phyloP scores from a whole-genome alignment of 768 basidiomycete genomes.

The Saitozyma podzolica region DNA sequence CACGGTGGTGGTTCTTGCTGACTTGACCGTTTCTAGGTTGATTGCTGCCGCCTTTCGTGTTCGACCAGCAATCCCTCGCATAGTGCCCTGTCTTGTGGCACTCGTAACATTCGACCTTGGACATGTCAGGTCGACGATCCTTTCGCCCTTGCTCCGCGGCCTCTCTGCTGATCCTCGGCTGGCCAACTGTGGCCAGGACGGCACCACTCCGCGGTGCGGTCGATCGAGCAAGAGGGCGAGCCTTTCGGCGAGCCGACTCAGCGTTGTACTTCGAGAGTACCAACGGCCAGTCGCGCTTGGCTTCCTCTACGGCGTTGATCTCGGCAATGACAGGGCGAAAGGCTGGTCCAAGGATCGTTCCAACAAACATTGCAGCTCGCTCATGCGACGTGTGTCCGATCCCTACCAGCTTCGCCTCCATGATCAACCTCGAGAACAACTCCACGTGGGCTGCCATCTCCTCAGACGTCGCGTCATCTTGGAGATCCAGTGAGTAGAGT shows the following conservation, averaged over 20 bases:
- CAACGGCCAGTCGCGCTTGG: neutral
- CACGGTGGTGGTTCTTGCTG: too few species aligned
- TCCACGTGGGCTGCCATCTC: slow-evolving; percentile 12
- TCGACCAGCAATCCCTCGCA: too few species aligned
- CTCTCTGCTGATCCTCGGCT: too few species aligned
- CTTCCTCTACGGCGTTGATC: neutral
- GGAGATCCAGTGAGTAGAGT: too few species aligned
- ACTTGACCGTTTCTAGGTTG: too few species aligned
- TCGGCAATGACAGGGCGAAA: neutral
- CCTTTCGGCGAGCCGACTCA: neutral
- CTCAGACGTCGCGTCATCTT: too few species aligned
- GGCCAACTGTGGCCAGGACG: neutral
- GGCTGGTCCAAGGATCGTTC: slow-evolving; percentile 1
- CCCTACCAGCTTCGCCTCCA: slow-evolving; percentile 4
- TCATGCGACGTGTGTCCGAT: neutral
- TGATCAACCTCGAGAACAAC: slow-evolving; percentile 5
- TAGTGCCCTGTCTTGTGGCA: too few species aligned
- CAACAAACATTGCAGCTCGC: neutral
- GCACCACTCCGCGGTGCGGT: neutral
- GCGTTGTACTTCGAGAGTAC: slow-evolving; percentile 3
- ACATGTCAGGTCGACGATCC: too few species aligned
- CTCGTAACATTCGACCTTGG: too few species aligned
- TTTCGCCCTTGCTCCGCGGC: too few species aligned
- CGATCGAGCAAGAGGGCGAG: neutral
- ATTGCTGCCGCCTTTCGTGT: too few species aligned